Conservation (phyloP, 1,284 basidiomycete species). For the Anthracocystis setariae region DNA sequence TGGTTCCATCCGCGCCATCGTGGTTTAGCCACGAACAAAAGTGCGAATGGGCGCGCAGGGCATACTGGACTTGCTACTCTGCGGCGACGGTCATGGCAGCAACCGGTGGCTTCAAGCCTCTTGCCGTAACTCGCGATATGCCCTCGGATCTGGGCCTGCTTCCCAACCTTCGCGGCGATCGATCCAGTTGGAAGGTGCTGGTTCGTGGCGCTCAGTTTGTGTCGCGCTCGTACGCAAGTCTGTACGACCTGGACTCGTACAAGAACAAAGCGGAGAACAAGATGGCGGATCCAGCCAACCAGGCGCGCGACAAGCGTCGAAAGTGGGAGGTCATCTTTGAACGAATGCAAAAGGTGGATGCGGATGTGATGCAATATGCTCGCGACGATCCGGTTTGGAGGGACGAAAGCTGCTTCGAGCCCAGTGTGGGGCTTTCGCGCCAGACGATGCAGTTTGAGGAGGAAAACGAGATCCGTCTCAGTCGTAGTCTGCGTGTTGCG, state of each 20-base stretch:
- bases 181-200: conserved; percentile 54
- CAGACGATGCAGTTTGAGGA: conserved; percentile 41
- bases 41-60: conserved; percentile 58
- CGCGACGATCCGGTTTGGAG: conserved; percentile 52
- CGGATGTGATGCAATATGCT: conserved; percentile 55
- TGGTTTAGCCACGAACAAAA: conserved; percentile 56
- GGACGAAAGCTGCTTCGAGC: conserved; percentile 44
- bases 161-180: conserved; percentile 45
- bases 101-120: conserved; percentile 58
- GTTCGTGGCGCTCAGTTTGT: conserved; percentile 59
- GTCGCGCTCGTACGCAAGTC: conserved; percentile 46
- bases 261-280: conserved; percentile 40
- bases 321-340: conserved; percentile 53
- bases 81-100: conserved; percentile 57
- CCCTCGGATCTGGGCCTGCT: conserved; percentile 52
- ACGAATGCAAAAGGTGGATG: conserved; percentile 54
- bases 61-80: conserved; percentile 54
- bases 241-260: conserved; percentile 56
- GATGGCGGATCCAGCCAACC: conserved; percentile 19
- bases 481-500: conserved; percentile 46
- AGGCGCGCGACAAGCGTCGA: conserved; percentile 32
- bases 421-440: conserved; percentile 35
- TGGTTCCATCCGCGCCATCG: conserved; percentile 18
- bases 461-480: conserved; percentile 47
- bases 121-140: conserved; percentile 41